phyloP scores from a whole-genome alignment of 2,329 filamentous ascomycete genomes.

The Ophiocordyceps unilateralis region DNA sequence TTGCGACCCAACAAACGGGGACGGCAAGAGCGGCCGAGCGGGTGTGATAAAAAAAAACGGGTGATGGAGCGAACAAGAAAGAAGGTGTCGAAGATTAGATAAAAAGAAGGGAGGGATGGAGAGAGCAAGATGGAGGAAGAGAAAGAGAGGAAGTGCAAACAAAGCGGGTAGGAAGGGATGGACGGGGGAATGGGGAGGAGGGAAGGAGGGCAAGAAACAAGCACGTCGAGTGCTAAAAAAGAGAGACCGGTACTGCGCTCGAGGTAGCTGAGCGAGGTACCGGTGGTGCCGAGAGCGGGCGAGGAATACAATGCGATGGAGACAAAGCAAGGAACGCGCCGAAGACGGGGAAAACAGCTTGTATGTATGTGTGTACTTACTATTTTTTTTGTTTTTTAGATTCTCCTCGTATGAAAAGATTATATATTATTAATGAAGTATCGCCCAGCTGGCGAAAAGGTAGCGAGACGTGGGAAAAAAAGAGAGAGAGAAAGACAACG shows the following conservation, averaged over 20 bases:
- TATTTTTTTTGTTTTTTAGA: not conserved
- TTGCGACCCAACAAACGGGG: not conserved
- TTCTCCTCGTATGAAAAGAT: not conserved
- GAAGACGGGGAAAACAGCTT: not conserved
- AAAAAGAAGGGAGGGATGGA: not conserved
- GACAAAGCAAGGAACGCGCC: not conserved
- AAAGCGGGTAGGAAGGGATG: not conserved
- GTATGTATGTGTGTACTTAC: not conserved
- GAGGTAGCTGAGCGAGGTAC: not conserved
- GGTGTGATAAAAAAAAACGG: not conserved
- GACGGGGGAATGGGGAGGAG: not conserved
- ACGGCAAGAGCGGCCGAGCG: not conserved
- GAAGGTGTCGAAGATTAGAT: not conserved
- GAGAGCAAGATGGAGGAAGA: slow-evolving; percentile 2
- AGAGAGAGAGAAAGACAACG: too few species aligned
- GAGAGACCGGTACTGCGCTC: not conserved
- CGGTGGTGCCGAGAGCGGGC: not conserved
- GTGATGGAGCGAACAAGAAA: not conserved
- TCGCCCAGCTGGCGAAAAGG: not conserved
- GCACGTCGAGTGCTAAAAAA: not conserved
- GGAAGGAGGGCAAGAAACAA: not conserved
- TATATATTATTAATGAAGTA: not conserved
- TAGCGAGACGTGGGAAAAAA: too few species aligned
- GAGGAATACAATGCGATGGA: not conserved
- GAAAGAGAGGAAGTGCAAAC: slow-evolving; percentile 2